Evolutionary conservation across 352 stramenopile species (phyloP), one percentile per base, ranked within the genome.

Genomic region (Phytophthora hybrid): DNA sequence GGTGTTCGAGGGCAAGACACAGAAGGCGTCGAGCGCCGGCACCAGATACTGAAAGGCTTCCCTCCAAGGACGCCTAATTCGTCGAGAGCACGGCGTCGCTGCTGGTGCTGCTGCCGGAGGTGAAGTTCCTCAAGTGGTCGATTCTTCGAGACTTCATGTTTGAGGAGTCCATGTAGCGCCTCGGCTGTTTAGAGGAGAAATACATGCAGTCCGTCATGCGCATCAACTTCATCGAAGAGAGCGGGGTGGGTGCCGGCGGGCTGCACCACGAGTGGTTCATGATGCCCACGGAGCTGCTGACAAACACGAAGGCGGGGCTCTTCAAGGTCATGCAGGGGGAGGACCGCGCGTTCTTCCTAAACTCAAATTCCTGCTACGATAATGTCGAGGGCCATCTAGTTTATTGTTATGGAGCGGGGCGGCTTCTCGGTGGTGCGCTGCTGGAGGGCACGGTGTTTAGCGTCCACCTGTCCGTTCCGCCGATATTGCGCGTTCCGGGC

Each of bases 401-500:
- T 18, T 89, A 92, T 64, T 92, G 82, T 63, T 83, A 90, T 21
- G 85, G 76, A 4, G 69, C 79, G 0, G 88, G 87, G 6, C 74
- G 88, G 1, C 54, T 95, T 4, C 47, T 97, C 2, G 88, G 90
- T 0, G 75, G 87, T 2, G 80, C 85, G 23, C 69, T 94, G 31
- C 62, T 95, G 1, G 99, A 99, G n/a, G n/a, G n/a, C n/a, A n/a
- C n/a, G n/a, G n/a, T n/a, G n/a, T n/a, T n/a, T n/a, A n/a, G n/a
- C n/a, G n/a, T n/a, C n/a, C n/a, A n/a, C n/a, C n/a, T n/a, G n/a
- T n/a, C n/a, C n/a, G n/a, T n/a, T n/a, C n/a, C n/a, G n/a, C n/a
- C n/a, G n/a, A n/a, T n/a, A n/a, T n/a, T n/a, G 83, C 92, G 99
- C 67, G 93, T 99, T 34, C 78, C 99, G 16, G 97, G 94, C 1